A percentile compares a stretch with the other conserved stretches of the same genome.
These are phyloP conservation scores for Malassezia psittaci DNA, from an alignment of 1,284 basidiomycete genomes.

Conservation along the genomic window DNA sequence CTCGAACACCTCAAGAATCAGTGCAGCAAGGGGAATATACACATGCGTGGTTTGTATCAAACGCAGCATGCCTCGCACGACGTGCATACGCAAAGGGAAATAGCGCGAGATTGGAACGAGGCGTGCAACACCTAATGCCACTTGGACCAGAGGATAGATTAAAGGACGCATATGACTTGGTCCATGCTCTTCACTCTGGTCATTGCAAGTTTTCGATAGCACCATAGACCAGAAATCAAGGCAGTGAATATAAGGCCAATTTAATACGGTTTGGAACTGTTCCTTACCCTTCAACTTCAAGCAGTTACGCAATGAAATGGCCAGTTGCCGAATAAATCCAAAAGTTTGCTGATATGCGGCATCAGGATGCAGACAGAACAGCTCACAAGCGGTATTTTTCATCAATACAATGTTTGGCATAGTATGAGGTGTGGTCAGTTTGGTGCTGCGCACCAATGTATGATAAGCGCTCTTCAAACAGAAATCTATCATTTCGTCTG, in stretches of 20 bases:
- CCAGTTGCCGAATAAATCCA: constrained; percentile 89
- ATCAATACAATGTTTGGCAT: constrained; percentile 89
- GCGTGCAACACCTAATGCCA: constrained; percentile 84
- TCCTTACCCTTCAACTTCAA: constrained; percentile 65
- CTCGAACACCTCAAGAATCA: constrained; percentile 74
- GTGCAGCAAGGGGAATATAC: constrained; percentile 79
- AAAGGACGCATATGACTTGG: constrained; percentile 68
- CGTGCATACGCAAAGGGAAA: constrained; percentile 68
- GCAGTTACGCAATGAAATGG: constrained; percentile 79
- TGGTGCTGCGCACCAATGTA: constrained; percentile 67
- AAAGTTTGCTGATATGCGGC: constrained; percentile 86
- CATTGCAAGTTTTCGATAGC: constrained; percentile 32
- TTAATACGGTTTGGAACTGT: constrained; percentile 50
- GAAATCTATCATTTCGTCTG: constrained; percentile 73
- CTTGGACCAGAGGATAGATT: constrained; percentile 90
- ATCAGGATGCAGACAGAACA: constrained; percentile 63
- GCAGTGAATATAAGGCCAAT: constrained; percentile 95
- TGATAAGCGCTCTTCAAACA: constrained; percentile 84
- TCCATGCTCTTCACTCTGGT: constrained; percentile 49
- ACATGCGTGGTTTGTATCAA: constrained; percentile 67
- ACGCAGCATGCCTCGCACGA: constrained; percentile 62
- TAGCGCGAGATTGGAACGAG: constrained; percentile 71
- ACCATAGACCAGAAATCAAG: constrained; percentile 94
- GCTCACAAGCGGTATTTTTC: constrained; percentile 92
- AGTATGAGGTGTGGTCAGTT: constrained; percentile 72